A percentile compares a stretch with the other conserved stretches of the same genome.
phyloP scores from a whole-genome alignment of 106 monocot species.

The Vanilla planifolia region DNA sequence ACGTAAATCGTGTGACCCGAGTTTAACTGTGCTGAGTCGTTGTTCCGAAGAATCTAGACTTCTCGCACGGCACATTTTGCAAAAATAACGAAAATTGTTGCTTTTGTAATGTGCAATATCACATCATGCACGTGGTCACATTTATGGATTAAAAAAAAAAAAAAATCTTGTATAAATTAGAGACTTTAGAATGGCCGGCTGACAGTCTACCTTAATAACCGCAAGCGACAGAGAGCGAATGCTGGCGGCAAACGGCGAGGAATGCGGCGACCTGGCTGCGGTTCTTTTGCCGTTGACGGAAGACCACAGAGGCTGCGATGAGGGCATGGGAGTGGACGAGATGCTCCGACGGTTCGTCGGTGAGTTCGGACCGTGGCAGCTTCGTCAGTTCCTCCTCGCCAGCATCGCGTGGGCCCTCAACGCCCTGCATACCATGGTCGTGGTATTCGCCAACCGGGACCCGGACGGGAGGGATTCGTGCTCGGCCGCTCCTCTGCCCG shows the following conservation, averaged over 20 bases:
- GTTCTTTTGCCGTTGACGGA: neutral
- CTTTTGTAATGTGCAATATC: no score
- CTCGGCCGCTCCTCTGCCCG: neutral
- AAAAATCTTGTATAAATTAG: no score
- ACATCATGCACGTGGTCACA: no score
- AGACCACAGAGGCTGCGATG: neutral
- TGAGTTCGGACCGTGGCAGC: constrained; percentile 78
- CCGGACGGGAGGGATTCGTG: neutral
- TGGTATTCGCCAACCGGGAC: constrained; percentile 50
- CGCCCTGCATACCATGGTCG: constrained; percentile 61
- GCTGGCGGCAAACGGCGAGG: neutral
- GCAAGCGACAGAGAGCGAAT: neutral
- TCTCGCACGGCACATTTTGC: no score
- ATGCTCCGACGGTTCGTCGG: constrained; percentile 48
- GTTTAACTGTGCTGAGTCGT: no score
- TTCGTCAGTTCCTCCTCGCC: constrained; percentile 60
- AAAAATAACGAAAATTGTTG: no score
- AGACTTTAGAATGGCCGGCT: no score
- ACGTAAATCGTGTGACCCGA: no score
- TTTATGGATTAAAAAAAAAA: no score
- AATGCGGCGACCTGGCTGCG: neutral
- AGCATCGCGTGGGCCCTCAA: constrained; percentile 58
- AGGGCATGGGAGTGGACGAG: constrained; percentile 51
- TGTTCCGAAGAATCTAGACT: no score
- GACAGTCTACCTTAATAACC: no score